phyloP scores from a whole-genome alignment of 306 rosid genomes.

The Cucumis cinereus region DNA sequence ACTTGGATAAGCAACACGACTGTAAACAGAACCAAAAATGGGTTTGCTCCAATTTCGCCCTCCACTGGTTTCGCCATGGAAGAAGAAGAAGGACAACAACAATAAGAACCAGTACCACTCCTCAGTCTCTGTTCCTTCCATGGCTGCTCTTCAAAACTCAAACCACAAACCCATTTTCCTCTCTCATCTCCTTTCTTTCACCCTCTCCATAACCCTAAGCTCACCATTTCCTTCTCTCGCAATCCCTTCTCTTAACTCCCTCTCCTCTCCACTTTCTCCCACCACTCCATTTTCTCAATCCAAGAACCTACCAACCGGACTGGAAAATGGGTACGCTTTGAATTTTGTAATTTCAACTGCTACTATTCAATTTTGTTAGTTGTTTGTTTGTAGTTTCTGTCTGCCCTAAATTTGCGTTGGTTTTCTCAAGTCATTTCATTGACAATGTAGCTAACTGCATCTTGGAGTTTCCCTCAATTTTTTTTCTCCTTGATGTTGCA shows the following conservation, averaged over 20 bases:
- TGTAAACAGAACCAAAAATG: neutral
- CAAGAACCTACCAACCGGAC: constrained; percentile 51
- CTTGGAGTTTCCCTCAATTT: neutral
- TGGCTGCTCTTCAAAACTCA: constrained; percentile 11
- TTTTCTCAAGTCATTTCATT: neutral
- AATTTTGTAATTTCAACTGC: neutral
- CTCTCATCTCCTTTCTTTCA: constrained; percentile 54
- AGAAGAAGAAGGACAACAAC: neutral
- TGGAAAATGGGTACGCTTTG: constrained; percentile 55
- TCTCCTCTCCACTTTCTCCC: constrained; percentile 42
- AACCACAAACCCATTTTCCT: constrained; percentile 13
- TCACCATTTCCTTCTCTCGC: constrained; percentile 61
- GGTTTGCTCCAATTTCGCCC: neutral
- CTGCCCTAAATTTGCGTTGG: neutral
- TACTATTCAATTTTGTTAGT: neutral
- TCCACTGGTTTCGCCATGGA: constrained; percentile 6
- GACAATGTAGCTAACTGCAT: neutral
- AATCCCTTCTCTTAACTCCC: constrained; percentile 57
- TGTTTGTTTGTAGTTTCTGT: neutral
- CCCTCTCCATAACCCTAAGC: constrained; percentile 41
- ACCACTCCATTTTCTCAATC: constrained; percentile 89
- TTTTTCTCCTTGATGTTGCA: constrained; percentile 16
- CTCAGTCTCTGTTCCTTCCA: neutral
- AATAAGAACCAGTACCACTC: neutral
- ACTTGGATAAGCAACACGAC: neutral